Base-by-base conservation (phyloP, 2,329 filamentous ascomycete genomes). In the Ilyonectria mors-panacis region DNA sequence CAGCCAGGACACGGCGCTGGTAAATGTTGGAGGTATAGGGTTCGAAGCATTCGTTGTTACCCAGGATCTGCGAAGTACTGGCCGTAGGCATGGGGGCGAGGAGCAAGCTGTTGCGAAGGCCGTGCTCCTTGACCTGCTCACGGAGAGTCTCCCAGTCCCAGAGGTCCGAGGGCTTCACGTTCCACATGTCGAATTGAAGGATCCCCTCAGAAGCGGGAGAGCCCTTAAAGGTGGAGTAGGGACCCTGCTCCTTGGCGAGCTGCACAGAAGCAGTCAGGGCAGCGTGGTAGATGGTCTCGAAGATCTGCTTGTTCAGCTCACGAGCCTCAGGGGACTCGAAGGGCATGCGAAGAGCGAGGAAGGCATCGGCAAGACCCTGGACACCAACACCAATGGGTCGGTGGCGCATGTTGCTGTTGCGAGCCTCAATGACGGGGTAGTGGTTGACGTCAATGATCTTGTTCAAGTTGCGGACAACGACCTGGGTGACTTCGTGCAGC, bases 11-110 rank as follows among this genome's bases (percentile, higher is more conserved):
- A 88, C 96, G 95, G 71, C 96, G 95, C 76, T 95, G 97, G 87
- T 99, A 99, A 82, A 99, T 99, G 88, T 99, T 99, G 76, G 95
- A 98, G 5, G 96, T 99, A 86, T 99, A 99, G 45, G 96, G 96
- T 88, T 99, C 96, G 81, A 99, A 99, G 88, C 96, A 99, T 85
- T 99, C 96, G 81, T 99, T 99, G 89, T 98, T 97, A 77, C 96
- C 96, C 75, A 99, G 88, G 80, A 99, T 99, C 86, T 99, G 96
- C 67, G 94, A 97, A 42, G 96, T 99, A 71, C 93, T 96, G 64
- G 96, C 96, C 78, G 96, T 99, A 28, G 96, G 96, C 96, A 99
- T 99, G 68, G 96, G 96, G 4, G 96, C 96, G 75, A 98, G 89
- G 68, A 99, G 89, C 77, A 99, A 85, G 81, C 93, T 97, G 91